Evolutionary conservation across 345 rosid genomes (phyloP).

Genomic region (Rhodamnia argentea): DNA sequence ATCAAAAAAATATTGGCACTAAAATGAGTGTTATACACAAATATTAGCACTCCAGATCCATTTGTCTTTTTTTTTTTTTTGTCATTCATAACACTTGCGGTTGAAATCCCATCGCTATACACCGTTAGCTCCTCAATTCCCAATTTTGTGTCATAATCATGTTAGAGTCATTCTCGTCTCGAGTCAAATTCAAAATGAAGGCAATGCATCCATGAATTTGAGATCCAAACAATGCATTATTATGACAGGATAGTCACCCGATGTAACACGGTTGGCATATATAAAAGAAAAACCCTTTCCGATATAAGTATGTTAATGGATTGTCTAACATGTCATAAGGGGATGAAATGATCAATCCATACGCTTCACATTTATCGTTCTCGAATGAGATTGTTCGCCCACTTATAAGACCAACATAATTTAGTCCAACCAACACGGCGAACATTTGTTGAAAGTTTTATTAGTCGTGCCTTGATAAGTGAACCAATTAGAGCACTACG

Average conservation of each 20-base stretch:
- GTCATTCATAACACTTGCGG: too few relatives aligned
- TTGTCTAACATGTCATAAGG: not conserved
- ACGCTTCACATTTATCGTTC: not conserved
- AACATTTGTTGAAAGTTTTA: not conserved
- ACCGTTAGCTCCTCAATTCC: too few relatives aligned
- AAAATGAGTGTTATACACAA: too few relatives aligned
- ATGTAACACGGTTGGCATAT: not conserved
- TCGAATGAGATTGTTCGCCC: not conserved
- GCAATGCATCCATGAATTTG: too few relatives aligned
- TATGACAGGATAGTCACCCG: not conserved
- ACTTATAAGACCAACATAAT: not conserved
- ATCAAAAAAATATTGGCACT: too few relatives aligned
- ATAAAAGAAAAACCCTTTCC: not conserved
- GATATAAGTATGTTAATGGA: not conserved
- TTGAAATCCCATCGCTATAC: too few relatives aligned
- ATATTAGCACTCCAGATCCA: too few relatives aligned
- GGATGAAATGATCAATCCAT: not conserved
- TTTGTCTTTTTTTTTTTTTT: too few relatives aligned
- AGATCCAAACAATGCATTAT: not conserved
- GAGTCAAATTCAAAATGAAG: not conserved
- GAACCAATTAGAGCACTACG: not conserved
- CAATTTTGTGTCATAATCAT: too few relatives aligned
- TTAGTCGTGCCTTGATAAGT: not conserved
- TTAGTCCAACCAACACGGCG: not conserved
- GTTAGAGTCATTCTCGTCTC: too few relatives aligned